Percentiles rank a stretch among this genome's conserved stretches.
Evolutionary conservation across 1,284 basidiomycete species (phyloP).

Genomic region (Phylloporus gajari): DNA sequence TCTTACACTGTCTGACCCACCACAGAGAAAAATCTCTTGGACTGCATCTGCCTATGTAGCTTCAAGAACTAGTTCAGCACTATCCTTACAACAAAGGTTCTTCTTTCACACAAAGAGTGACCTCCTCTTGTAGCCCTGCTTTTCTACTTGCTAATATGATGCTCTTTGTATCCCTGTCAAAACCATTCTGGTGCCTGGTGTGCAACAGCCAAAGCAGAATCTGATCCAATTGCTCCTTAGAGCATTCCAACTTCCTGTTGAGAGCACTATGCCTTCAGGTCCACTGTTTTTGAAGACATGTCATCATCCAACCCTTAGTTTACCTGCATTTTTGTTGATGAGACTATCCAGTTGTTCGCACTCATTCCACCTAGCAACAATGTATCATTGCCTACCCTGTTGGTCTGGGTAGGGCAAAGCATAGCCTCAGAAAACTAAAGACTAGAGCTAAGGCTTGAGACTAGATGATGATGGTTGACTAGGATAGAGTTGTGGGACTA

Average conservation of each 20-base stretch:
- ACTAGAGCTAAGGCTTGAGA: too few species aligned
- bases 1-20: slow-evolving; percentile 17
- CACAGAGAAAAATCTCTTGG: slow-evolving; percentile 66
- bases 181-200: slow-evolving; percentile 54
- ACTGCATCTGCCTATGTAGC: slow-evolving; percentile 70
- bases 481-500: too few species aligned
- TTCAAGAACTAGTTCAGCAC: slow-evolving; percentile 71
- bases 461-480: too few species aligned
- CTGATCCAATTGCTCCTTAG: slow-evolving; percentile 69
- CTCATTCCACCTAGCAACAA: slow-evolving; percentile 29
- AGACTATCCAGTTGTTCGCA: slow-evolving; percentile 64
- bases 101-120: slow-evolving; percentile 51
- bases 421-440: too few species aligned
- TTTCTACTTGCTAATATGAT: slow-evolving; percentile 69
- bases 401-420: too few species aligned
- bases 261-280: slow-evolving; percentile 55
- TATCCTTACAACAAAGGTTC: slow-evolving; percentile 68
- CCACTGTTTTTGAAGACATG: slow-evolving; percentile 42
- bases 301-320: slow-evolving; percentile 39
- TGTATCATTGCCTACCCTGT: slow-evolving; percentile 29
- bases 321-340: slow-evolving; percentile 68
- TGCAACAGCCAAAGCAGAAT: slow-evolving; percentile 56
- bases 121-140: slow-evolving; percentile 65
- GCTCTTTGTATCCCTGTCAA: slow-evolving; percentile 74
- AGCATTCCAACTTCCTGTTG: slow-evolving; percentile 60